Percentiles rank a stretch among this genome's conserved stretches.
Evolutionary conservation across 371 early-diverging fungal species (phyloP).

Genomic region (Gilbertella persicaria): DNA sequence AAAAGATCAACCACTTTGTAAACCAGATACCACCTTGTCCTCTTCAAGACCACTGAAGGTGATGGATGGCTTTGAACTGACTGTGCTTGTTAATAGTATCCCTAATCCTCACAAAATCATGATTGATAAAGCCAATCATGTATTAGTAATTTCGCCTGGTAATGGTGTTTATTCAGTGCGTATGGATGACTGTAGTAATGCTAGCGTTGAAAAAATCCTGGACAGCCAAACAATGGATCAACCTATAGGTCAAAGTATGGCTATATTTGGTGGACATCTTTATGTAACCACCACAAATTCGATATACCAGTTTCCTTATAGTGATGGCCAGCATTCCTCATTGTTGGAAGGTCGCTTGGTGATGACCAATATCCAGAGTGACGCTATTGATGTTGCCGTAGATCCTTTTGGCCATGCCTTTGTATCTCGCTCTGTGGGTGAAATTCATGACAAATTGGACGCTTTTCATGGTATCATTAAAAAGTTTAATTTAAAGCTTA

Average conservation of each 20-base stretch:
- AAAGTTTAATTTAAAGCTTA: conserved; percentile 37
- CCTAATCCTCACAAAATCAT: conserved; percentile 35
- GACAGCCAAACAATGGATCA: conserved; percentile 13
- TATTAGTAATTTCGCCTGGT: conserved; percentile 33
- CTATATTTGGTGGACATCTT: conserved; percentile 24
- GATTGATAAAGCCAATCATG: conserved; percentile 40
- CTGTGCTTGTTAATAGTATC: conserved; percentile 32
- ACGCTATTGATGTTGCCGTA: conserved; percentile 33
- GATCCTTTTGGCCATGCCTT: conserved; percentile 42
- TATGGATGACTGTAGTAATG: conserved; percentile 47
- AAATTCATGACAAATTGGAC: conserved; percentile 10
- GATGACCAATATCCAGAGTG: conserved; percentile 28
- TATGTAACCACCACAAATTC: conserved; percentile 37
- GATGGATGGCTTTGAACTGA: conserved; percentile 38
- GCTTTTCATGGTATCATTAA: conserved; percentile 36
- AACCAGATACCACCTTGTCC: conserved; percentile 21
- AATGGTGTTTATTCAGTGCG: conserved; percentile 39
- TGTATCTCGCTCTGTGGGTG: conserved; percentile 31
- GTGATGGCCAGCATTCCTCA: conserved; percentile 45
- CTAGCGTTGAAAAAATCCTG: conserved; percentile 23
- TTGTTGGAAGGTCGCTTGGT: conserved; percentile 26
- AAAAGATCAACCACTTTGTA: conserved; percentile 43
- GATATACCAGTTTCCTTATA: conserved; percentile 40
- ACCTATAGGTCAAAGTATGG: conserved; percentile 28
- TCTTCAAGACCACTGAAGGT: conserved; percentile 26